A percentile compares a stretch with the other conserved stretches of the same genome.
These are phyloP conservation scores for Heterobasidion parviporum DNA, from an alignment of 1,284 basidiomycete genomes.

Conservation along the genomic window DNA sequence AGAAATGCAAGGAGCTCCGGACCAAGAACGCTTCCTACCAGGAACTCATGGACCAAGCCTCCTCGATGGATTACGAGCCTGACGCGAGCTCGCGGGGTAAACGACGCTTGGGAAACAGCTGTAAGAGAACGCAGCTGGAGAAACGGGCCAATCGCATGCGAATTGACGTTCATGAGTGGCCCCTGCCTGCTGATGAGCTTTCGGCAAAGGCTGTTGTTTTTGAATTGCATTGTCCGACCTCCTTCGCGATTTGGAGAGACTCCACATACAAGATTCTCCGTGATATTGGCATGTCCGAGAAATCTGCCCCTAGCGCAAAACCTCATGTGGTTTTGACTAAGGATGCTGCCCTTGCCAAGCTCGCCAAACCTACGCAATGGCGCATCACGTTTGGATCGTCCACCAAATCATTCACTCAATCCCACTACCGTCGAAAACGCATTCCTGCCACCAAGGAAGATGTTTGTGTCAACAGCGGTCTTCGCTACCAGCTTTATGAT, in stretches of 20 bases:
- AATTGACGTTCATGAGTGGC: conserved; percentile 41
- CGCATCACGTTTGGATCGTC: background rate
- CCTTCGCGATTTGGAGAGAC: conserved; percentile 35
- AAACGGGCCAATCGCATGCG: conserved; percentile 14
- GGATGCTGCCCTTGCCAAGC: conserved; percentile 1
- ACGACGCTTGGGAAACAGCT: conserved; percentile 12
- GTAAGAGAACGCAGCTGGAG: conserved; percentile 23
- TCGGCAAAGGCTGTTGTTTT: conserved; percentile 29
- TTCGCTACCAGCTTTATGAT: conserved; percentile 18
- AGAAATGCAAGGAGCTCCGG: conserved; percentile 2
- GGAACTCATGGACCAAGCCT: background rate
- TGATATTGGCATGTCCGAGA: conserved; percentile 19
- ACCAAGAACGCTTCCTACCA: background rate
- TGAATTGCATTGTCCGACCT: conserved; percentile 31
- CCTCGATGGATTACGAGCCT: background rate
- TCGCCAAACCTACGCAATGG: too few relatives aligned
- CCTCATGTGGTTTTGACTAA: background rate
- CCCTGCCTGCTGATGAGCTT: conserved; percentile 25
- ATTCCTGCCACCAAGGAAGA: conserved; percentile 18
- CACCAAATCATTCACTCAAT: background rate
- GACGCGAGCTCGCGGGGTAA: background rate
- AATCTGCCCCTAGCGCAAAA: background rate
- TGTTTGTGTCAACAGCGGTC: conserved; percentile 26
- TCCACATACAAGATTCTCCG: conserved; percentile 29
- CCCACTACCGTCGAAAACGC: conserved; percentile 23